Percentiles rank a stretch among this genome's conserved stretches.
phyloP scores from a whole-genome alignment of 352 stramenopile genomes.

The Phytophthora hybrid region DNA sequence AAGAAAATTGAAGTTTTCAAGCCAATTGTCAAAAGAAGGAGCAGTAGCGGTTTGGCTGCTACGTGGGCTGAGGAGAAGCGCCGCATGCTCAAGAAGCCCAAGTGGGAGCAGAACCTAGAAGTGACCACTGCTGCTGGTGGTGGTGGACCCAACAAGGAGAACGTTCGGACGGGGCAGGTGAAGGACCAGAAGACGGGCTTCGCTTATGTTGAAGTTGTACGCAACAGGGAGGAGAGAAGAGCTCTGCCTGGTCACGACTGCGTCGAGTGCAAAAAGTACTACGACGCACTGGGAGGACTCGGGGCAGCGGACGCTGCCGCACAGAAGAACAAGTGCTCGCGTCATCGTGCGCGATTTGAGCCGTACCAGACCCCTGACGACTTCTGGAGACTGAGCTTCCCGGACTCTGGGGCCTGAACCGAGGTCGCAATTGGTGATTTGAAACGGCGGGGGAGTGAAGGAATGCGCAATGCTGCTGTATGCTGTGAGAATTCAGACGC shows the following conservation, averaged over 20 bases:
- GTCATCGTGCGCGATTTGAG: conserved; percentile 76
- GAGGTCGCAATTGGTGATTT: conserved; percentile 22
- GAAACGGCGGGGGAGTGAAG: background rate
- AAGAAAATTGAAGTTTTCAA: conserved; percentile 17
- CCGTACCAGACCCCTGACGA: conserved; percentile 86
- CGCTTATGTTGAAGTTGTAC: conserved; percentile 80
- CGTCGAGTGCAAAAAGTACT: conserved; percentile 82
- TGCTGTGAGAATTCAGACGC: no score
- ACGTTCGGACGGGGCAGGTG: conserved; percentile 11
- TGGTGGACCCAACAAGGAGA: conserved; percentile 23
- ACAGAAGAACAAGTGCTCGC: conserved; percentile 72
- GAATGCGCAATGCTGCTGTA: no score
- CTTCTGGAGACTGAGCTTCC: conserved; percentile 88
- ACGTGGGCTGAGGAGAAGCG: conserved; percentile 62
- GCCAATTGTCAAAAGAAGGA: conserved; percentile 16
- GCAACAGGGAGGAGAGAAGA: conserved; percentile 70
- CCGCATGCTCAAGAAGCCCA: conserved; percentile 34
- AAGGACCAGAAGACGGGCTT: conserved; percentile 33
- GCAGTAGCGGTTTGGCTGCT: conserved; percentile 20
- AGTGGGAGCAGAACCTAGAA: conserved; percentile 22
- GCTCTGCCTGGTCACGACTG: conserved; percentile 74
- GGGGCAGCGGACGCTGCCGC: conserved; percentile 44
- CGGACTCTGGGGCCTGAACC: conserved; percentile 53
- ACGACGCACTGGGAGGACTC: conserved; percentile 66
- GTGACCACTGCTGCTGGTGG: conserved; percentile 8